phyloP scores from a whole-genome alignment of 352 stramenopile species.

The Pythium brassicae region DNA sequence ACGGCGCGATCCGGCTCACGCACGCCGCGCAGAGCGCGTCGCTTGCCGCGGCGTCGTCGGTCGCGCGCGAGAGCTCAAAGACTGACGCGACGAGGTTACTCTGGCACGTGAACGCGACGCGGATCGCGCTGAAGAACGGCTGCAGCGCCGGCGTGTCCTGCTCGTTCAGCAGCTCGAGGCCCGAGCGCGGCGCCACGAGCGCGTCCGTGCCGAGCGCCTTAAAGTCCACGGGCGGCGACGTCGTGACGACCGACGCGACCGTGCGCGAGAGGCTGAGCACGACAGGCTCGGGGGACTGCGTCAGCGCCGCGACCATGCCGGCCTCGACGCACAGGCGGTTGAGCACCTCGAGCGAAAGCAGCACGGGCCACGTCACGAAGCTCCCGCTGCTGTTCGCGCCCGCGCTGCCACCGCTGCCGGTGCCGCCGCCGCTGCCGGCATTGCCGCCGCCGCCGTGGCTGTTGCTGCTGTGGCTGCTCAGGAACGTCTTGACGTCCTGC shows the following conservation, averaged over 20 bases:
- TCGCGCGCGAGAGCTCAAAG: constrained; percentile 64
- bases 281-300: constrained; percentile 50
- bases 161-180: constrained; percentile 79
- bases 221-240: constrained; percentile 73
- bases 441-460: constrained; percentile 9
- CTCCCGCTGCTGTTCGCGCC: constrained; percentile 28
- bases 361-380: constrained; percentile 82
- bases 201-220: constrained; percentile 34
- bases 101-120: constrained; percentile 65
- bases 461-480: constrained; percentile 26
- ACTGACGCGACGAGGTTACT: constrained; percentile 72
- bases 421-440: constrained; percentile 13
- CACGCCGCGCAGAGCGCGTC: constrained; percentile 52
- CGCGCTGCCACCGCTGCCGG: too few relatives aligned
- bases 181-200: constrained; percentile 41
- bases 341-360: constrained; percentile 78
- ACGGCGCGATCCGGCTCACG: constrained; percentile 60
- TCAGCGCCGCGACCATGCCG: constrained; percentile 65
- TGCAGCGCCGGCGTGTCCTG: constrained; percentile 73
- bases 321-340: constrained; percentile 68
- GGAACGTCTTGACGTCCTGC: constrained; percentile 66
- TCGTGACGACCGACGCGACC: constrained; percentile 74
- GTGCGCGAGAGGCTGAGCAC: constrained; percentile 56
- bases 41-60: constrained; percentile 34
- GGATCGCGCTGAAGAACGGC: constrained; percentile 78